These are phyloP conservation scores for Zygoascus bituminiphila DNA, from an alignment of 805 yeast genomes.

Conservation along the genomic window DNA sequence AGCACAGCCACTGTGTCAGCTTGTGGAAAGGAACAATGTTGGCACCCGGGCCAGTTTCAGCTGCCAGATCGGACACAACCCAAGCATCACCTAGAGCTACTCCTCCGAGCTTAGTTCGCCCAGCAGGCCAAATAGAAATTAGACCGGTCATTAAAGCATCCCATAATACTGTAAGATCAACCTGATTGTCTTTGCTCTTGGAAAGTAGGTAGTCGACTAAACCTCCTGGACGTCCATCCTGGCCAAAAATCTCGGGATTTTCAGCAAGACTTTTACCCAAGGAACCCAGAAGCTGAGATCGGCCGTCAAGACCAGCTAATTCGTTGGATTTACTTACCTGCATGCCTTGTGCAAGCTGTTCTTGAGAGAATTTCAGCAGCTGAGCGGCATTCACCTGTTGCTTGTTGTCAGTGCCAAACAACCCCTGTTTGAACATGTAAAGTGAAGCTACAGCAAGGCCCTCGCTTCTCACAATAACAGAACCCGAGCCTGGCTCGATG, in stretches of 20 bases:
- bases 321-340: slow-evolving; percentile 44
- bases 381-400: slow-evolving; percentile 39
- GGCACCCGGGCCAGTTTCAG: slow-evolving; percentile 26
- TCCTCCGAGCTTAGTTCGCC: slow-evolving; percentile 44
- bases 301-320: slow-evolving; percentile 47
- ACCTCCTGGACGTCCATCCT: slow-evolving; percentile 44
- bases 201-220: slow-evolving; percentile 40
- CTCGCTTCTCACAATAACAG: slow-evolving; percentile 41
- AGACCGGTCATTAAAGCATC: slow-evolving; percentile 47
- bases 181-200: slow-evolving; percentile 13
- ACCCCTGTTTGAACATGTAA: slow-evolving; percentile 45
- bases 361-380: slow-evolving; percentile 31
- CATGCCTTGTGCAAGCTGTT: slow-evolving; percentile 35
- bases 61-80: slow-evolving; percentile 30
- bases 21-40: slow-evolving; percentile 55
- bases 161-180: slow-evolving; percentile 47
- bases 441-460: slow-evolving; percentile 57
- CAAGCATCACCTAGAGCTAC: slow-evolving; percentile 56
- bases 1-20: slow-evolving; percentile 59
- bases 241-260: slow-evolving; percentile 36
- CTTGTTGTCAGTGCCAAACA: slow-evolving; percentile 34
- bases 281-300: slow-evolving; percentile 38
- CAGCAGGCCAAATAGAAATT: slow-evolving; percentile 54
- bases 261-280: slow-evolving; percentile 43
- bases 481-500: slow-evolving; percentile 31